Conservation (phyloP, 108 stramenopile species). For the Cyclotella sp. region DNA sequence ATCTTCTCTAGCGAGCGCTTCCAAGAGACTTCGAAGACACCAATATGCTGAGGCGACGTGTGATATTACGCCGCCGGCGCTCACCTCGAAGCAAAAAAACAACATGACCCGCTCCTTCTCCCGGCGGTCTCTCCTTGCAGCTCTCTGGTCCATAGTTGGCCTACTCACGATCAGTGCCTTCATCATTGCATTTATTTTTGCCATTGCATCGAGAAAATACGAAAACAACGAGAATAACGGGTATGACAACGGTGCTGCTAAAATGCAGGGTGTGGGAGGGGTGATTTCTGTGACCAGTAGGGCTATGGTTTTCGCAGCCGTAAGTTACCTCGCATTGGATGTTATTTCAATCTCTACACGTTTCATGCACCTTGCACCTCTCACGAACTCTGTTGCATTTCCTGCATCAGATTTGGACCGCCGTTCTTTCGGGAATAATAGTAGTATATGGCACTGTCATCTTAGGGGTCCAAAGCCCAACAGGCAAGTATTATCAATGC, state of each 20-base stretch:
- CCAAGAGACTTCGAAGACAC: too few relatives aligned
- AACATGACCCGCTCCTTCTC: constrained; percentile 29
- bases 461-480: constrained; percentile 77
- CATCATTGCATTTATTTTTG: constrained; percentile 68
- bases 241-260: constrained; percentile 12
- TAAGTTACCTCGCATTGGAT: background rate
- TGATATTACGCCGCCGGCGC: too few relatives aligned
- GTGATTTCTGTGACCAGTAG: constrained; percentile 76
- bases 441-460: constrained; percentile 80
- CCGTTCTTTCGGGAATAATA: constrained; percentile 72
- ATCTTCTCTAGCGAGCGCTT: too few relatives aligned
- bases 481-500: constrained; percentile 83
- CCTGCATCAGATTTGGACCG: constrained; percentile 67
- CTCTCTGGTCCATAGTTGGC: constrained; percentile 76
- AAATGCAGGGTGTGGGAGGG: constrained; percentile 29
- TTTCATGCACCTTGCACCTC: background rate
- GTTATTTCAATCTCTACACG: background rate
- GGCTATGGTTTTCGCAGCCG: constrained; percentile 81
- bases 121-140: constrained; percentile 73
- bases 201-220: constrained; percentile 52
- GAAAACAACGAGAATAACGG: constrained; percentile 41
- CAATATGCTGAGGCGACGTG: too few relatives aligned
- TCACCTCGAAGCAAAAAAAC: too few relatives aligned
- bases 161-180: constrained; percentile 72
- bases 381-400: background rate